Evolutionary conservation across 306 rosid species (phyloP), one percentile per base, ranked within the genome.

Genomic region (Sicyos edulis): DNA sequence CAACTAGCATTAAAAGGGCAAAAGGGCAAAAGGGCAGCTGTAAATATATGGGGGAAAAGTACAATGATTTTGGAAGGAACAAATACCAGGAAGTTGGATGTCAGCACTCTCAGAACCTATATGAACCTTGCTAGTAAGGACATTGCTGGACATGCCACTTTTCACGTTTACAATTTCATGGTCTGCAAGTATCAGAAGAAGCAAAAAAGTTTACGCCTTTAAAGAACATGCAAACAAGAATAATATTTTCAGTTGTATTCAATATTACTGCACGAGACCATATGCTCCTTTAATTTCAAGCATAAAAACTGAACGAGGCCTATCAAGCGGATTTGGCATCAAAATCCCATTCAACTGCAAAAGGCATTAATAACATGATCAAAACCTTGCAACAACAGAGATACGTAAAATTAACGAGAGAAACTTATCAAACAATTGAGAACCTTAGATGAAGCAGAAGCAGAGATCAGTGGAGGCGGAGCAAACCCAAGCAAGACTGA

Each of bases 401-500:
- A 62, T 37, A 71, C 1, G 22, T 76, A 70, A 37, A 21, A 70
- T 80, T 63, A 47, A 49, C 21, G 22, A 47, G 42, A 42, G 54
- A 70, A 58, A 70, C 26, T 49, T 73, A 14, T 75, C 50, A 52
- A 65, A 71, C 69, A 56, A 73, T 66, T 56, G 78, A 78, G 66
- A 70, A 93, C 99, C 96, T 95, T 89, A 80, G 95, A 79, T 73
- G 99, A 87, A 72, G 92, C 81, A 61, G 89, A 77, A 17, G 85
- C 86, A 19, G 96, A 85, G 75, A 95, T 86, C 34, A 86, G 73
- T 42, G 85, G 66, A 78, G 95, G 80, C 11, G 99, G 99, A 14
- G 86, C 85, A 80, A 87, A 83, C 53, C 99, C 99, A 82, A 95
- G 99, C 86, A 95, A 83, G 75, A 95, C 73, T 5, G 97, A 85